These are phyloP conservation scores for Boletus nobilissimus DNA, from an alignment of 1,284 basidiomycete genomes.

Conservation along the genomic window DNA sequence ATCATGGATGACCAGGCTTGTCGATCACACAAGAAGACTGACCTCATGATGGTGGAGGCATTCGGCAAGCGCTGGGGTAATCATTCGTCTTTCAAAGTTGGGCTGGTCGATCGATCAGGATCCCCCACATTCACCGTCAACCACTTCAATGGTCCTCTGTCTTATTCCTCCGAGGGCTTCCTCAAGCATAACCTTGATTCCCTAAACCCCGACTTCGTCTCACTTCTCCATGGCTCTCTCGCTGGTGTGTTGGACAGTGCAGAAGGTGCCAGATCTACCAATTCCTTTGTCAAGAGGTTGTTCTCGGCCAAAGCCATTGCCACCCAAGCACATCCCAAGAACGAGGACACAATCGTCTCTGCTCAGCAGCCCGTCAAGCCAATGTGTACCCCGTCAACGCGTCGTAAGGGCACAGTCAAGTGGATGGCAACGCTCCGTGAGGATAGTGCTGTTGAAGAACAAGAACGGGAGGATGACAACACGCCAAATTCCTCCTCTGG, in stretches of 20 bases:
- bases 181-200: constrained; percentile 90
- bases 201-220: constrained; percentile 93
- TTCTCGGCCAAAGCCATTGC: constrained; percentile 91
- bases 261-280: constrained; percentile 80
- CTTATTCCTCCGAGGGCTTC: constrained; percentile 91
- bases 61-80: no score
- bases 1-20: constrained; percentile 98
- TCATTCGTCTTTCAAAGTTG: no score
- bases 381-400: constrained; percentile 89
- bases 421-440: constrained; percentile 71
- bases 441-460: constrained; percentile 56
- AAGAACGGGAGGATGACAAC: constrained; percentile 65
- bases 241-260: constrained; percentile 53
- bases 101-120: no score
- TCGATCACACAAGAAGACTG: constrained; percentile 88
- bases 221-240: constrained; percentile 78
- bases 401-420: constrained; percentile 78
- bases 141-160: constrained; percentile 89
- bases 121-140: no score
- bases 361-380: constrained; percentile 73
- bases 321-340: no score
- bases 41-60: constrained; percentile 93
- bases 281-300: constrained; percentile 90
- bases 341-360: constrained; percentile 77
- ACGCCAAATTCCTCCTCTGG: constrained; percentile 46